These are phyloP conservation scores for Pachysandra terminalis DNA, from an alignment of 164 flowering plant species.

Conservation along the genomic window DNA sequence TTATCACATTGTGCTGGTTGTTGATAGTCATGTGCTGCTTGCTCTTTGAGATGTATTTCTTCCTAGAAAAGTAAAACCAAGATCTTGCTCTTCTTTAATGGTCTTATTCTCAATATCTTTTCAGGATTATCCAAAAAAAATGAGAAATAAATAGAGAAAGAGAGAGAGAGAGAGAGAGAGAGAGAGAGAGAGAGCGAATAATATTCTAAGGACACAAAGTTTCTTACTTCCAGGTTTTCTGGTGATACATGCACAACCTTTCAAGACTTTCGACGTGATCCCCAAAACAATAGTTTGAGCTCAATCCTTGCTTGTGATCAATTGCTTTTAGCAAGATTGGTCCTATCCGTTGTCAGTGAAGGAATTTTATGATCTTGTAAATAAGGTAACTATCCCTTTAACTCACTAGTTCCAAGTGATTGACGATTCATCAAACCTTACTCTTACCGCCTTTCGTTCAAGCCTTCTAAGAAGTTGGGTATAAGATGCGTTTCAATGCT, in stretches of 20 bases:
- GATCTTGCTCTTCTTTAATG: neutral
- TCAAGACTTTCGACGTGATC: constrained; percentile 61
- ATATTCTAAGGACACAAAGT: neutral
- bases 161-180: no score
- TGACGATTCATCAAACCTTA: no score
- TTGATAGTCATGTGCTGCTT: constrained; percentile 66
- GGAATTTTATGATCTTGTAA: constrained; percentile 58
- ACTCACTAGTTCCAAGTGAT: no score
- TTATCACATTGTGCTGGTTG: constrained; percentile 63
- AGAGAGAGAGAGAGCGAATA: no score
- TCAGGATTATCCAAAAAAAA: no score
- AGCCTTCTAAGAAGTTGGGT: constrained; percentile 97
- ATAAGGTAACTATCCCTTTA: constrained; percentile 36
- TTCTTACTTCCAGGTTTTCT: constrained; percentile 52
- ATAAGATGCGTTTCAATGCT: constrained; percentile 26
- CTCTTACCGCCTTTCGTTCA: constrained; percentile 75
- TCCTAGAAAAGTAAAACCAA: constrained; percentile 56
- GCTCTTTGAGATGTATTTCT: constrained; percentile 66
- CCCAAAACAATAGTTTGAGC: constrained; percentile 76
- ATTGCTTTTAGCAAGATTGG: constrained; percentile 50
- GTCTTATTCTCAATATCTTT: neutral
- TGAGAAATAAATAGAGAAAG: neutral
- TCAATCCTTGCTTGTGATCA: constrained; percentile 76
- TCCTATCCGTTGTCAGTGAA: constrained; percentile 46
- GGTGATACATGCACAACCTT: constrained; percentile 78